These are phyloP conservation scores for Marchantia paleacea DNA, from an alignment of 225 moss, liverwort and hornwort genomes.

Conservation along the genomic window DNA sequence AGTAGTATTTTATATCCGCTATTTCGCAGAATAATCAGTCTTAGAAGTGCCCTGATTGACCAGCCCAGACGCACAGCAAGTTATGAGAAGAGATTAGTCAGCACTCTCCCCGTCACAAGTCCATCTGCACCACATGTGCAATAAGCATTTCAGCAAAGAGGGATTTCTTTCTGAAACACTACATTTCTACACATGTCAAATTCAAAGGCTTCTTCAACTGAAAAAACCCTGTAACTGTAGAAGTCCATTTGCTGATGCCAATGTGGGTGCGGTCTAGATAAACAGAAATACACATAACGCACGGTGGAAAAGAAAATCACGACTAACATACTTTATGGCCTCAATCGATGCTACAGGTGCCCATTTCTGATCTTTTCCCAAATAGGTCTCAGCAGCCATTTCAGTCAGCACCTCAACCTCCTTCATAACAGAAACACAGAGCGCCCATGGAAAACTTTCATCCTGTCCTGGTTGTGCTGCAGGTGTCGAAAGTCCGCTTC, in stretches of 20 bases:
- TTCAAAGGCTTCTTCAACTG: neutral
- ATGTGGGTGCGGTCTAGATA: neutral
- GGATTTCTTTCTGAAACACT: neutral
- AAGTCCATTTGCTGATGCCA: neutral
- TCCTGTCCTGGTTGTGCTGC: conserved; percentile 29
- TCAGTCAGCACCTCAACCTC: conserved; percentile 92
- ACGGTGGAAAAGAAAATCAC: neutral
- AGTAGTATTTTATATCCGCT: conserved; percentile 83
- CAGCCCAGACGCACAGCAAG: conserved; percentile 26
- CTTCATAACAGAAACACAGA: conserved; percentile 79
- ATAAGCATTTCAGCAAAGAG: conserved; percentile 19
- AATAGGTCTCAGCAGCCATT: conserved; percentile 80
- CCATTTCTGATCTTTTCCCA: conserved; percentile 90
- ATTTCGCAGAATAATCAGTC: conserved; percentile 69
- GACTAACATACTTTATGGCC: conserved; percentile 71
- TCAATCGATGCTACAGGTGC: conserved; percentile 85
- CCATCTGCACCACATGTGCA: conserved; percentile 26
- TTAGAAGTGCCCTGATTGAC: conserved; percentile 64
- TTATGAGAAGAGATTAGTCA: conserved; percentile 20
- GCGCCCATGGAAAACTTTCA: conserved; percentile 73
- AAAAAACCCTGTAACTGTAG: neutral
- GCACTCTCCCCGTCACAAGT: conserved; percentile 21
- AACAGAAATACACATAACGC: neutral
- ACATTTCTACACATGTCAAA: neutral
- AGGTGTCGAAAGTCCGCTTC: conserved; percentile 5